Base-by-base conservation (phyloP, 208 protist genomes). In the Polymyxa betae region DNA sequence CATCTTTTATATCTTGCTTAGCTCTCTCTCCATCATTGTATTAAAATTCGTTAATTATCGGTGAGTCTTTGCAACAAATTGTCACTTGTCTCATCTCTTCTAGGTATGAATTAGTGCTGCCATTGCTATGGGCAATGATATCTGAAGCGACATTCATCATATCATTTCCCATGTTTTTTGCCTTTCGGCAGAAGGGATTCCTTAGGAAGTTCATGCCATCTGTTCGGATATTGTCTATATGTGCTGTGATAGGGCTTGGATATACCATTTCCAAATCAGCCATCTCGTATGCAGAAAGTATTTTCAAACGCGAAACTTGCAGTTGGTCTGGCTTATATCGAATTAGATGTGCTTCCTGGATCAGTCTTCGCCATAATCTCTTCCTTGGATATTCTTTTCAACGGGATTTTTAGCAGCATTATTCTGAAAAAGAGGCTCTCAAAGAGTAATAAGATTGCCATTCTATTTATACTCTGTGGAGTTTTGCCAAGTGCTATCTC, bases 311-410 rank as follows among this genome's bases (percentile, higher is more conserved):
- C 29, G 54, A 16, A 16, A 66, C 29, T 66, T 29, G 54, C 29
- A 66, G 16, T 66, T 16, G 29, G 54, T 29, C 20, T 29, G 16
- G 54, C 16, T 29, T 66, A 29, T 66, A 29, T 32, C 54, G 54
- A 66, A 66, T n/a, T n/a, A 82, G 72, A 82, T 82, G 16, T 82
- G 5, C 72, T 82, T 43, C 72, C 72, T 82, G 72, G 72, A 82
- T 82, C 72, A 5, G 72, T 82, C 40, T 82, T 38, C n/a, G 72
- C 72, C 72, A 82, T 82, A 5, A 35, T 82, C 5, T 5, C 72
- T 12, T 82, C 72, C 40, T 35, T 82, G n/a, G 72, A 82, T 35
- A 82, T 82, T 82, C 72, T 82, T 82, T 82, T 82, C 72, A 82
- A 82, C 35, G 72, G 16, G 5, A 20, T 35, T 43, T 82, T 82